Evolutionary conservation across 805 yeast species (phyloP).

Genomic region (Barnettozyma californica): DNA sequence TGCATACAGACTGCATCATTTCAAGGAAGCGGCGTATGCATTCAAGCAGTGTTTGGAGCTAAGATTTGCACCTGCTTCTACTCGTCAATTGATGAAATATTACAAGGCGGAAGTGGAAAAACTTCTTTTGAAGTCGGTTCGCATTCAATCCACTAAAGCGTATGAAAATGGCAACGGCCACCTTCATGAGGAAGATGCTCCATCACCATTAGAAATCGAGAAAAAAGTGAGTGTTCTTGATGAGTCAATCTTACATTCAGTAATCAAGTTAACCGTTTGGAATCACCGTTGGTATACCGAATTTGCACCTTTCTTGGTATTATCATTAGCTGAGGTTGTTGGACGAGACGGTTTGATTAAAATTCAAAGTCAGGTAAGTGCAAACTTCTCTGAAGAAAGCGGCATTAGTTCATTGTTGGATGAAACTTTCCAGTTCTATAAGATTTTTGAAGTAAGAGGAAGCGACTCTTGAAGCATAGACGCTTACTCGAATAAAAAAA

Average conservation of each 20-base stretch:
- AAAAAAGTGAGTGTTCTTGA: constrained; percentile 35
- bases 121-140: constrained; percentile 23
- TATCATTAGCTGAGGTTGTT: constrained; percentile 54
- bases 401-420: constrained; percentile 56
- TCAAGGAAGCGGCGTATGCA: constrained; percentile 82
- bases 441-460: constrained; percentile 16
- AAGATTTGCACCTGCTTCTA: constrained; percentile 77
- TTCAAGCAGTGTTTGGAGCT: constrained; percentile 64
- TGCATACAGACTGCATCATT: constrained; percentile 80
- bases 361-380: constrained; percentile 65
- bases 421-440: constrained; percentile 43
- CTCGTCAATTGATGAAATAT: constrained; percentile 65
- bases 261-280: constrained; percentile 89
- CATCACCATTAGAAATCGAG: constrained; percentile 23
- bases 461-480: constrained; percentile 5
- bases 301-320: constrained; percentile 66
- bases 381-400: constrained; percentile 50
- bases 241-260: constrained; percentile 49
- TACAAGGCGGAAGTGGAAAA: constrained; percentile 45
- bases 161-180: not conserved
- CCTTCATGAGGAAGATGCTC: constrained; percentile 8
- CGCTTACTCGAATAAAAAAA: not conserved
- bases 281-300: constrained; percentile 96
- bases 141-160: not conserved
- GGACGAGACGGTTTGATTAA: constrained; percentile 76